Base-by-base conservation (phyloP, 2,329 filamentous ascomycete genomes). In the Beauveria sp. region DNA sequence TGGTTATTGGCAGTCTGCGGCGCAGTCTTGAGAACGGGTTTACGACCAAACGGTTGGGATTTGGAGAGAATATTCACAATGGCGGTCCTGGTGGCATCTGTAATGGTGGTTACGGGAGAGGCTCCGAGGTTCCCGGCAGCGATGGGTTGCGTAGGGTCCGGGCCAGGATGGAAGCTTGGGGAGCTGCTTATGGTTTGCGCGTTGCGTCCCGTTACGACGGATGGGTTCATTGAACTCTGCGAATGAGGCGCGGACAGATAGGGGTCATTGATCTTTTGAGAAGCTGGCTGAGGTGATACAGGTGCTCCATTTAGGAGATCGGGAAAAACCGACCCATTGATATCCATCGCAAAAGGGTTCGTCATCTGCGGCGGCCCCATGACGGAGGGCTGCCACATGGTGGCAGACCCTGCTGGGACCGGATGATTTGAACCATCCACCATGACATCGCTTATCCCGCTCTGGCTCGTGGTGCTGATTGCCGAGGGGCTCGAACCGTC, bases 401-500 rank as follows among this genome's bases (percentile, higher is more conserved):
- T 81, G 66, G 80, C 78, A 55, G 81, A 78, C 58, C 74, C 77
- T 63, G 76, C 78, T 62, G 80, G 76, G 43, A 81, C 78, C 46
- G 82, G 80, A 66, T 87, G 86, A 72, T 87, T 88, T 43, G 85
- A 85, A 63, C 90, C 91, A 73, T 97, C 92, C 62, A 95, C 80
- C 88, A 96, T 92, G 63, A 92, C 86, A 72, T 98, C 95, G 74
- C 91, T 96, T 73, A 93, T 90, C 56, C 88, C 90, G 72, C 90
- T 93, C 70, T 96, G 93, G 75, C 93, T 98, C 63, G 90, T 91
- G 49, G 91, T 96, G 77, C 93, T 98, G 73, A 98, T 93, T 52
- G 92, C 92, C 9, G 95, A 98, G 18, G 95, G 95, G 16, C 95
- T 98, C 12, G 95, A 98, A 63, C 90, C 92, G 69, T 96, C 93